Conservation (phyloP, 805 yeast species). For the Wickerhamiella sorbophila region DNA sequence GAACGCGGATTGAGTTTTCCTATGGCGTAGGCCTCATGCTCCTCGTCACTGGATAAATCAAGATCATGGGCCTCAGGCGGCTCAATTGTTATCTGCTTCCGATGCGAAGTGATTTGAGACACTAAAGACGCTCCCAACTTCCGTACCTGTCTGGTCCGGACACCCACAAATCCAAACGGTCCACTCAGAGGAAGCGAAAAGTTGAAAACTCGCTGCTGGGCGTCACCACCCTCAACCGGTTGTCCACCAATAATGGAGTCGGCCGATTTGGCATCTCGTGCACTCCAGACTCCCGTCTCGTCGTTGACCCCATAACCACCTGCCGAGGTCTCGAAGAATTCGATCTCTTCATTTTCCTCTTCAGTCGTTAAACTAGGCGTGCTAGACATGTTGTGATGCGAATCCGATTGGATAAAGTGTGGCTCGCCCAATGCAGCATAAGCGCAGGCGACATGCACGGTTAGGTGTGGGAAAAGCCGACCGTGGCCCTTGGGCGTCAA, state of each 20-base stretch:
- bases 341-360: background rate
- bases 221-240: constrained; percentile 7
- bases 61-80: constrained; percentile 17
- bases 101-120: constrained; percentile 9
- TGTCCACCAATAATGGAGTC: constrained; percentile 9
- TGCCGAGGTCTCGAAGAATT: background rate
- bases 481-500: too few species aligned
- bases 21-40: constrained; percentile 38
- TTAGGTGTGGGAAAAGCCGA: too few species aligned
- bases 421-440: too few species aligned
- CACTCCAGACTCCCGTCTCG: background rate
- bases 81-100: constrained; percentile 3
- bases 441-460: too few species aligned
- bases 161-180: constrained; percentile 18
- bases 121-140: background rate
- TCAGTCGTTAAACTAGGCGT: too few species aligned
- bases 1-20: constrained; percentile 52
- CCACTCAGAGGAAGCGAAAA: constrained; percentile 50
- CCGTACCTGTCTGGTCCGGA: constrained; percentile 5
- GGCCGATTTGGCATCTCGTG: background rate
- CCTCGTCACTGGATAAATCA: constrained; percentile 30
- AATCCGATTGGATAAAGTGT: too few species aligned
- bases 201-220: constrained; percentile 7
- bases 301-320: background rate
- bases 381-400: too few species aligned